These are phyloP conservation scores for Microbotryum lychnidis-dioicae DNA, from an alignment of 1,284 basidiomycete species.

Conservation along the genomic window DNA sequence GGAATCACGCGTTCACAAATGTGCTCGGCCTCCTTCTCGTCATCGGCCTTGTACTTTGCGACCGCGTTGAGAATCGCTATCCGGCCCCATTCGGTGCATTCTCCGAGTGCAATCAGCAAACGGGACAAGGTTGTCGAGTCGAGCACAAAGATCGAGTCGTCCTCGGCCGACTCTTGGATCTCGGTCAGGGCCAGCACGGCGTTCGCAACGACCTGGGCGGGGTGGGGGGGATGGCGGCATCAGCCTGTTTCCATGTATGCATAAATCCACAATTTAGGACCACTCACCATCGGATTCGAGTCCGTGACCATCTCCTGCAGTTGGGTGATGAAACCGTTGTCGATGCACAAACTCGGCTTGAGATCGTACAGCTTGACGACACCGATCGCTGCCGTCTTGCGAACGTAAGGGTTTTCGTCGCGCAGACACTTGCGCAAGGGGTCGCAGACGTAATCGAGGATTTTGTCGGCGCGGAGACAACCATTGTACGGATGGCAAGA, in stretches of 20 bases:
- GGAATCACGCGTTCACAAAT: constrained; percentile 97
- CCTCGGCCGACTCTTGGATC: constrained; percentile 56
- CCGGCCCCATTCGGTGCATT: constrained; percentile 98
- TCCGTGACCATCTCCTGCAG: constrained; percentile 86
- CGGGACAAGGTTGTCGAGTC: constrained; percentile 75
- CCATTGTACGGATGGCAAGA: constrained; percentile 95
- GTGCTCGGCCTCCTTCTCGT: constrained; percentile 92
- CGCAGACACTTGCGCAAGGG: constrained; percentile 81
- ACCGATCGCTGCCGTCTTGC: constrained; percentile 89
- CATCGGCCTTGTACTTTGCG: constrained; percentile 69
- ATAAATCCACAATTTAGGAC: neutral
- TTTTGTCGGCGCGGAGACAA: constrained; percentile 92
- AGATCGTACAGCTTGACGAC: constrained; percentile 96
- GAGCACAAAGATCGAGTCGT: constrained; percentile 63
- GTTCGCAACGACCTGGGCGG: constrained; percentile 79
- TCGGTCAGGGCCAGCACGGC: constrained; percentile 88
- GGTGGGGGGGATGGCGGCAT: neutral
- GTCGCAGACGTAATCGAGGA: constrained; percentile 94
- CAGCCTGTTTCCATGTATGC: neutral
- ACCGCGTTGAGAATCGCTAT: constrained; percentile 85
- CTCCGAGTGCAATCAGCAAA: constrained; percentile 88
- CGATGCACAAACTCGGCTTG: constrained; percentile 87
- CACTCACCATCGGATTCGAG: constrained; percentile 85
- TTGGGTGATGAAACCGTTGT: constrained; percentile 87
- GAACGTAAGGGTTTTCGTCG: constrained; percentile 95